These are phyloP conservation scores for Coix lacrymajobi DNA, from an alignment of 176 grass and related monocot genomes.

Conservation along the genomic window DNA sequence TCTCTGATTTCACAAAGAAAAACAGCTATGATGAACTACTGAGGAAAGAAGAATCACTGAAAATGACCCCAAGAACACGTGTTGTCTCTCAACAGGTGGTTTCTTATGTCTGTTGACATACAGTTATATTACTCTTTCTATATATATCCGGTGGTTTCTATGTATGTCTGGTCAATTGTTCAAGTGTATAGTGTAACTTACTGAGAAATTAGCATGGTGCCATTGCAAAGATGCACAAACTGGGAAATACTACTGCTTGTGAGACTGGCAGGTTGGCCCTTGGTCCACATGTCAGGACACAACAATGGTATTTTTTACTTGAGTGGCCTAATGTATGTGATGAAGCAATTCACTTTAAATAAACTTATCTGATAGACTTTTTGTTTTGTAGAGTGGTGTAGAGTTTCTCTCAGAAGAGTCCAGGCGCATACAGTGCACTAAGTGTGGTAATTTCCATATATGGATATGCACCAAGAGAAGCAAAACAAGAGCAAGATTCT, in stretches of 20 bases:
- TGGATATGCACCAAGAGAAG: constrained; percentile 98
- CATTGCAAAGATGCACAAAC: neutral
- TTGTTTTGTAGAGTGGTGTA: constrained; percentile 61
- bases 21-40: constrained; percentile 83
- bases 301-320: neutral
- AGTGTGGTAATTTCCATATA: constrained; percentile 94
- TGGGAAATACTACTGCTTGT: neutral
- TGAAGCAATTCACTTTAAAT: neutral
- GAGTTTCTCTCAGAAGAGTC: constrained; percentile 93
- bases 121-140: constrained; percentile 9
- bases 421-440: constrained; percentile 93
- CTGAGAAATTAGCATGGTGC: neutral
- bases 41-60: constrained; percentile 77
- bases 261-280: neutral
- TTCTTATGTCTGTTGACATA: constrained; percentile 1
- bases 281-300: neutral
- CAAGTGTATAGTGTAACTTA: neutral
- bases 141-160: neutral
- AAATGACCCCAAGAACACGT: constrained; percentile 56
- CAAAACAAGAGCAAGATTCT: constrained; percentile 93
- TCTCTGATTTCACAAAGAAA: constrained; percentile 90
- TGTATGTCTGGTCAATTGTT: neutral
- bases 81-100: constrained; percentile 72
- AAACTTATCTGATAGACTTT: constrained; percentile 2
- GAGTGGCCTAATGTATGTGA: neutral